A percentile compares a stretch with the other conserved stretches of the same genome.
Conservation (phyloP, 352 stramenopile genomes). For the Phytophthora niederhauseri region DNA sequence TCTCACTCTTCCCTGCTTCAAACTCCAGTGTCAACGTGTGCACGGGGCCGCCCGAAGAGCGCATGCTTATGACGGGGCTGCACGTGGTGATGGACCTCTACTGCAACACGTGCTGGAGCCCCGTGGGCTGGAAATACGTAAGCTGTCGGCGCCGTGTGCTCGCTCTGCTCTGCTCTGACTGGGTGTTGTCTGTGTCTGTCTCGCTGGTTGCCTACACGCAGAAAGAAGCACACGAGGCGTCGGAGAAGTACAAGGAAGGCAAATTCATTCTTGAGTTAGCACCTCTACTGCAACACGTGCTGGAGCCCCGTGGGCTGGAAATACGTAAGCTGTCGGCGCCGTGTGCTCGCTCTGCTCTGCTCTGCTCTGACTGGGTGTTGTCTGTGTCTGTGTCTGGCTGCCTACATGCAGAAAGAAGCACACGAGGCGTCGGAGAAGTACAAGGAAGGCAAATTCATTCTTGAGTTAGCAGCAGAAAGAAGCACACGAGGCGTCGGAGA, state of each 20-base stretch:
- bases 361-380: conserved; percentile 5
- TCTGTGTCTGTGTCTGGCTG: not conserved
- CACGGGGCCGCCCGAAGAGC: conserved; percentile 88
- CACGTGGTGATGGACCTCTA: conserved; percentile 95
- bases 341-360: not conserved
- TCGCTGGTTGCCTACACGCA: no score
- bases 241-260: conserved; percentile 97
- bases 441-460: conserved; percentile 97
- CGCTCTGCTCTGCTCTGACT: conserved; percentile 11
- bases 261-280: conserved; percentile 98
- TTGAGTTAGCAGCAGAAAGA: conserved; percentile 97
- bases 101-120: conserved; percentile 92
- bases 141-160: conserved; percentile 2
- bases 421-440: conserved; percentile 95
- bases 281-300: conserved; percentile 95
- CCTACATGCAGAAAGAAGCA: conserved; percentile 75
- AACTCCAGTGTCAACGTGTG: conserved; percentile 84
- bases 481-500: conserved; percentile 93
- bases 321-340: conserved; percentile 63
- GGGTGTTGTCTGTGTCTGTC: not conserved
- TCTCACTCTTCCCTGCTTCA: conserved; percentile 3
- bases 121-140: conserved; percentile 96
- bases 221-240: conserved; percentile 92
- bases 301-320: conserved; percentile 93
- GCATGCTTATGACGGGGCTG: conserved; percentile 94